phyloP scores from a whole-genome alignment of 495 filamentous ascomycete species.

The Neurospora pannonica region DNA sequence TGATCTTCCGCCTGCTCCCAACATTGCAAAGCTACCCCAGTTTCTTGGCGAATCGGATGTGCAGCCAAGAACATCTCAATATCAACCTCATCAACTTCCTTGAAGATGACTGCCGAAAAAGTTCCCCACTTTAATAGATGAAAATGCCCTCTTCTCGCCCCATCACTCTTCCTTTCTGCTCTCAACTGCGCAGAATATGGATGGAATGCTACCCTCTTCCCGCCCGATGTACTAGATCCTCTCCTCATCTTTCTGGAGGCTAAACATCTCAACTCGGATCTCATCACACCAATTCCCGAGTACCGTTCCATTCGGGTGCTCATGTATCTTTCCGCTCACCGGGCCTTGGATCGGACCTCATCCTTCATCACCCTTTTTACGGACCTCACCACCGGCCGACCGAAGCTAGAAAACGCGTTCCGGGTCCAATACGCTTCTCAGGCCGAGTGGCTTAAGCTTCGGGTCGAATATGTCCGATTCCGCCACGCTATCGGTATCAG shows the following conservation, averaged over 20 bases:
- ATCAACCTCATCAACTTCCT: slow-evolving; percentile 2
- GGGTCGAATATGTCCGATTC: not conserved
- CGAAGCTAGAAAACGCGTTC: not conserved
- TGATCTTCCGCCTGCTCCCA: not conserved
- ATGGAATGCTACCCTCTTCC: not conserved
- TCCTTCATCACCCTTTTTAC: not conserved
- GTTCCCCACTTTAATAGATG: slow-evolving; percentile 11
- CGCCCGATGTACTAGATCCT: not conserved
- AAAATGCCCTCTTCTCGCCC: not conserved
- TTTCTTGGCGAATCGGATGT: slow-evolving; percentile 15
- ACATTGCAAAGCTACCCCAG: slow-evolving; percentile 3
- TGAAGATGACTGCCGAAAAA: slow-evolving; percentile 14
- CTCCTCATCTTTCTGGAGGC: not conserved
- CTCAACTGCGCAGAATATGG: not conserved
- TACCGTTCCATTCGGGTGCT: not conserved
- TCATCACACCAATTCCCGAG: not conserved
- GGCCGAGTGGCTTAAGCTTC: not conserved
- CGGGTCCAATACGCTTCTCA: not conserved
- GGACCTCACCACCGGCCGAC: not conserved
- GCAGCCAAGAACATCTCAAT: slow-evolving; percentile 14
- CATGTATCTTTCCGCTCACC: not conserved
- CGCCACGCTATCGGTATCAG: not conserved
- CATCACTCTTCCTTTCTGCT: not conserved
- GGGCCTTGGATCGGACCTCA: not conserved
- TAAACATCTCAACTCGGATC: not conserved